These are phyloP conservation scores for Ceratobasidium sp. DNA, from an alignment of 1,284 basidiomycete species.

Conservation along the genomic window DNA sequence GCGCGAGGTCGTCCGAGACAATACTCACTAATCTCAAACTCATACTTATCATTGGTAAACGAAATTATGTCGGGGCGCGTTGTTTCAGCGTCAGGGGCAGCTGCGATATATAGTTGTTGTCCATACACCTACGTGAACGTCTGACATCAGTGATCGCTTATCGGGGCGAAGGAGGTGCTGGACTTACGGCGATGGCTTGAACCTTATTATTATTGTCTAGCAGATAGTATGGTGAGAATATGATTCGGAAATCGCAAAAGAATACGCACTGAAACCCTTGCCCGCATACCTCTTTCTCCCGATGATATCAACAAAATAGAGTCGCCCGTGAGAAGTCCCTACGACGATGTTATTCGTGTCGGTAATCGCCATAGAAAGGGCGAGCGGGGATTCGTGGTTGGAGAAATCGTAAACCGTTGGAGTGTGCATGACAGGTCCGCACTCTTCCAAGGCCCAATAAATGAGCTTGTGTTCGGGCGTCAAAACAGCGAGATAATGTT, in stretches of 20 bases:
- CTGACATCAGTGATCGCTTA: slow-evolving; percentile 1
- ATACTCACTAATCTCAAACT: background rate
- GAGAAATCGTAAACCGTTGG: background rate
- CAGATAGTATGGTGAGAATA: background rate
- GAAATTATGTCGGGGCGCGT: background rate
- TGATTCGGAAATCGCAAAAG: background rate
- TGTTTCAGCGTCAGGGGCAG: background rate
- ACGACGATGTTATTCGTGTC: background rate
- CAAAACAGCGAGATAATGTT: background rate
- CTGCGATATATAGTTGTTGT: background rate
- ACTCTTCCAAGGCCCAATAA: background rate
- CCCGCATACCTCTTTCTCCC: background rate
- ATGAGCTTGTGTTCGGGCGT: background rate
- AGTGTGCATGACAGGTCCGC: background rate
- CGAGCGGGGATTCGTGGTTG: background rate
- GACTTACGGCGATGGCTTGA: background rate
- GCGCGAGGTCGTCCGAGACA: too few relatives aligned
- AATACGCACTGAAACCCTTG: background rate
- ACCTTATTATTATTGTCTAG: background rate
- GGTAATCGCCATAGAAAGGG: background rate
- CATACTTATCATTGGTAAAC: background rate
- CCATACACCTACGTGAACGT: slow-evolving; percentile 1
- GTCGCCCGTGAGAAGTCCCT: background rate
- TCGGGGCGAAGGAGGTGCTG: background rate
- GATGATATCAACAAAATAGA: background rate